Evolutionary conservation across 805 yeast species (phyloP).

Genomic region (Vanderwaltozyma tropicalis): DNA sequence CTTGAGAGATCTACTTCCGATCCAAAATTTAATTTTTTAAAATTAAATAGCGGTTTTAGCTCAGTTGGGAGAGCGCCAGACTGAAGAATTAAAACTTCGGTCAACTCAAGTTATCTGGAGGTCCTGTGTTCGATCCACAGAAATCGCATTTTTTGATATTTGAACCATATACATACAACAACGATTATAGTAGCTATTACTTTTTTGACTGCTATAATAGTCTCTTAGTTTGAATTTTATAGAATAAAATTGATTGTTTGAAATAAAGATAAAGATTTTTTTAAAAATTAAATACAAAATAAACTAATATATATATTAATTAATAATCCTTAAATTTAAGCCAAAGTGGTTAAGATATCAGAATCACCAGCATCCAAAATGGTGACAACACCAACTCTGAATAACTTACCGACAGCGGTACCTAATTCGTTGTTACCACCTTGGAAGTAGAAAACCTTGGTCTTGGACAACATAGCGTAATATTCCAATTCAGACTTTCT

Average conservation of each 20-base stretch:
- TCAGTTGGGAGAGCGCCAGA: slow-evolving; percentile 39
- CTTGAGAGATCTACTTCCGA: no score
- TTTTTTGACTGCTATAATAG: no score
- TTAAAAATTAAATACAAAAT: slow-evolving; percentile 2
- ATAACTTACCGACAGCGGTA: slow-evolving; percentile 99
- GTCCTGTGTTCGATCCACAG: slow-evolving; percentile 86
- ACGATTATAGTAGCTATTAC: no score
- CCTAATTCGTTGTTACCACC: slow-evolving; percentile 99
- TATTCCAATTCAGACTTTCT: slow-evolving; percentile 99
- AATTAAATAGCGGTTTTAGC: slow-evolving; percentile 30
- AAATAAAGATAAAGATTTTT: background rate
- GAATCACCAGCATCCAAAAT: slow-evolving; percentile 99
- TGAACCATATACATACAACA: no score
- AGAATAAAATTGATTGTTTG: no score
- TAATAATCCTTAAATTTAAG: slow-evolving; percentile 19
- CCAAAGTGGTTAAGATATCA: slow-evolving; percentile 75
- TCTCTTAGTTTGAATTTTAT: no score
- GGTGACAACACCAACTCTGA: slow-evolving; percentile 98
- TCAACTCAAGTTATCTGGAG: slow-evolving; percentile 40
- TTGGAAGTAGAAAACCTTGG: slow-evolving; percentile 94
- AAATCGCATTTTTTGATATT: slow-evolving; percentile 43
- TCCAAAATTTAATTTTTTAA: no score
- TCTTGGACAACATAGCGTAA: slow-evolving; percentile 99
- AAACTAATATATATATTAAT: slow-evolving; percentile 2
- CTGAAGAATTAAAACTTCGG: slow-evolving; percentile 28